Evolutionary conservation across 2,329 filamentous ascomycete genomes (phyloP), one percentile per base, ranked within the genome.

Genomic region (Aureobasidium sp.): DNA sequence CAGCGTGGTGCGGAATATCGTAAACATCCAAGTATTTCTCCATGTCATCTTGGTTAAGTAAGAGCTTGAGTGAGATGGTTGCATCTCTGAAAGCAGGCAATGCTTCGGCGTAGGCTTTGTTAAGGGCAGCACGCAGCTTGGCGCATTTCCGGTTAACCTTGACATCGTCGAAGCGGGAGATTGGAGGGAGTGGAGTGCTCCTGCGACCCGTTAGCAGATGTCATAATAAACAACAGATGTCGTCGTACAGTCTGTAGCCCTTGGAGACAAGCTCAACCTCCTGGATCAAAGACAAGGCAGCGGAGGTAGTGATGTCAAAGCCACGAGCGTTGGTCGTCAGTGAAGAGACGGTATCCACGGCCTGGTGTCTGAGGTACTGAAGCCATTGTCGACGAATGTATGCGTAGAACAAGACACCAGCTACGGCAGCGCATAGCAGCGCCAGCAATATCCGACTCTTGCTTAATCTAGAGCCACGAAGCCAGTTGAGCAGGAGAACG

Each of bases 241-340:
- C 77, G 86, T 73, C 75, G 30, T 50, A 91, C 85, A 96, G 81
- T 75, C 90, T 83, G 74, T 96, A 97, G 27, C 92, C 92, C 67
- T 92, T 85, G 34, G 92, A 95, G 30, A 97, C 91, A 36, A 97
- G 81, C 76, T 97, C 92, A n/a, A 97, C 91, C 75, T 97, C 92
- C 73, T 96, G 92, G 64, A 97, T 87, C 63, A 96, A 82, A 41
- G 88, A 85, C 61, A 96, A 79, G 2, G 90, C 88, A 36, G 90
- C 88, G 42, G 86, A 86, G 44, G 84, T 86, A 27, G 87, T 87
- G 44, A 86, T 84, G 74, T 97, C 91, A 67, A 95, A 91, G 54
- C 87, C 85, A 70, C 95, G 90, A 42, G 91, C 86, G 69, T 85
- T 86, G 50, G 83, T 79, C 49, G 94, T 85, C 66, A 96, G 85